A percentile compares a stretch with the other conserved stretches of the same genome.
These are phyloP conservation scores for Pseudonitzschia multiseries DNA, from an alignment of 108 stramenopile species.

Conservation along the genomic window DNA sequence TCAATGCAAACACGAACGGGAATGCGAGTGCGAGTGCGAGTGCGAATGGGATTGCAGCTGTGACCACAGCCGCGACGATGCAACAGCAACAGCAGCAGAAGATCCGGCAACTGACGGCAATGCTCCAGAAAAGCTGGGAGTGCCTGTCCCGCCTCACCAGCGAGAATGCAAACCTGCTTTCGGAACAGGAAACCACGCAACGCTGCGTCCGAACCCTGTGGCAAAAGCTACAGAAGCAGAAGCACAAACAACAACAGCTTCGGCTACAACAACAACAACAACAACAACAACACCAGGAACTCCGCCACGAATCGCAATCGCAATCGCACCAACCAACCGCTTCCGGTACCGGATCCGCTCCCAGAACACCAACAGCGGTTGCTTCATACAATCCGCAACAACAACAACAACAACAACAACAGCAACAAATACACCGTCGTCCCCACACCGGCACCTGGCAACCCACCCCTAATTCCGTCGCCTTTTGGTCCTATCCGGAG, in stretches of 20 bases:
- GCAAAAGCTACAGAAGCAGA: not conserved
- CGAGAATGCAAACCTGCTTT: no score
- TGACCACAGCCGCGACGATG: not conserved
- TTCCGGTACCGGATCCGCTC: not conserved
- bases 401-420: no score
- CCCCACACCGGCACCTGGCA: slow-evolving; percentile 58
- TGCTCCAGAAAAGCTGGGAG: not conserved
- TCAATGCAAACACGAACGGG: no score
- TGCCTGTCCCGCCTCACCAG: slow-evolving; percentile 1
- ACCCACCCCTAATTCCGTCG: slow-evolving; percentile 58
- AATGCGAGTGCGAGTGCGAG: not conserved
- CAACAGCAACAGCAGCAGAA: not conserved
- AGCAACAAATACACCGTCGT: not conserved
- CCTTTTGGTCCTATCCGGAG: slow-evolving; percentile 60
- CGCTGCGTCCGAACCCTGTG: not conserved
- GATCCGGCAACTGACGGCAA: not conserved
- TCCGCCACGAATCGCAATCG: no score
- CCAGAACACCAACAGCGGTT: not conserved
- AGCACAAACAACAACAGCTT: not conserved
- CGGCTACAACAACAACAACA: not conserved
- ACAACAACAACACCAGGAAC: not conserved
- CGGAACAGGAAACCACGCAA: not conserved
- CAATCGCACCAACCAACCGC: not conserved
- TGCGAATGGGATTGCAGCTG: not conserved
- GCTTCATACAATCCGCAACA: no score